Conservation (phyloP, 2,329 filamentous ascomycete genomes). For the Fusarium tanahbumbuense region DNA sequence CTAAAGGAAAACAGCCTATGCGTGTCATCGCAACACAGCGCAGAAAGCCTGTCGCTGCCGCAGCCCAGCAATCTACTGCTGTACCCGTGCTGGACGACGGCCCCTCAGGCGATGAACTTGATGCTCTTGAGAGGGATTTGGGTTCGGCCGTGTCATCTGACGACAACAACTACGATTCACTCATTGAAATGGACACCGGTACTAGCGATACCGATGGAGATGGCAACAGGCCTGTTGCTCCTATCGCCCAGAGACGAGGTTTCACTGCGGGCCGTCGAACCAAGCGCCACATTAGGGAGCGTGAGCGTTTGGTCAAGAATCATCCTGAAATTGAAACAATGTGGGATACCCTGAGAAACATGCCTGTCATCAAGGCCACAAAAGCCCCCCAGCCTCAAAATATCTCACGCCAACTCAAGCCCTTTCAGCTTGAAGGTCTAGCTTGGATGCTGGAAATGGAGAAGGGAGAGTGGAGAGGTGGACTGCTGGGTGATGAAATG, state of each 20-base stretch:
- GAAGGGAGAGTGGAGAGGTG: slow-evolving; percentile 84
- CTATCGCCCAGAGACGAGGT: slow-evolving; percentile 48
- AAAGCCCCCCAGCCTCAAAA: slow-evolving; percentile 66
- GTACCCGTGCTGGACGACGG: background rate
- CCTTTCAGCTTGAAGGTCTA: slow-evolving; percentile 92
- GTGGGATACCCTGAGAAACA: slow-evolving; percentile 81
- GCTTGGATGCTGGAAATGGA: slow-evolving; percentile 97
- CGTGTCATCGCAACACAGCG: background rate
- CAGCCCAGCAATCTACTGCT: background rate
- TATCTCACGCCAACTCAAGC: slow-evolving; percentile 87
- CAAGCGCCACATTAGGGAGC: slow-evolving; percentile 58
- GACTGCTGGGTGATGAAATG: slow-evolving; percentile 97
- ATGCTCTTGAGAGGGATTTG: background rate
- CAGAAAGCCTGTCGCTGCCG: background rate
- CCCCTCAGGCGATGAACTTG: slow-evolving; percentile 12
- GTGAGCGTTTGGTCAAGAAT: slow-evolving; percentile 75
- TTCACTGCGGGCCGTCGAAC: slow-evolving; percentile 45
- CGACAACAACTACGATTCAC: background rate
- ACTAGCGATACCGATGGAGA: slow-evolving; percentile 42
- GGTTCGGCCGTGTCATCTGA: background rate
- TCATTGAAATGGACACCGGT: background rate
- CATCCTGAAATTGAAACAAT: slow-evolving; percentile 86
- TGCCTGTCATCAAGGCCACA: slow-evolving; percentile 71
- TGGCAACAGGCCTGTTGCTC: slow-evolving; percentile 14
- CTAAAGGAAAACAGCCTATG: slow-evolving; percentile 11